Evolutionary conservation across 208 protist genomes (phyloP).

Genomic region (Entamoeba invadens): DNA sequence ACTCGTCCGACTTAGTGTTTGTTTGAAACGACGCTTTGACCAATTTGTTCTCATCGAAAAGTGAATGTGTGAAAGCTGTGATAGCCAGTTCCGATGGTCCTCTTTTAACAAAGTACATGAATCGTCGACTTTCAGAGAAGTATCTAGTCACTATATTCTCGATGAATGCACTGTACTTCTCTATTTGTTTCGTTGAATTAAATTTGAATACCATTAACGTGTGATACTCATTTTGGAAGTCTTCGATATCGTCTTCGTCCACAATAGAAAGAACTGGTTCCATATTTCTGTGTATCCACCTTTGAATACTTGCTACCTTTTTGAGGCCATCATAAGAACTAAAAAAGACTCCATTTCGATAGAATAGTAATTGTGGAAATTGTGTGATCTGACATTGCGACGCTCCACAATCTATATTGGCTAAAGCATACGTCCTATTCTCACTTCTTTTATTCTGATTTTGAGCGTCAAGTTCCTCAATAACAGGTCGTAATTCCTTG

Average conservation of each 20-base stretch:
- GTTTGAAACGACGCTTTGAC: background rate
- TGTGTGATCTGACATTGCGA: background rate
- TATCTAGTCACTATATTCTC: background rate
- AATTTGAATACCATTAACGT: background rate
- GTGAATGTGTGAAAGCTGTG: background rate
- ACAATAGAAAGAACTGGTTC: background rate
- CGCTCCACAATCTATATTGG: background rate
- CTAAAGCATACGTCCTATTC: background rate
- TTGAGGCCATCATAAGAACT: background rate
- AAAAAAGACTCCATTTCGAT: background rate
- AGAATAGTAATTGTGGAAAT: background rate
- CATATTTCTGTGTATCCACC: background rate
- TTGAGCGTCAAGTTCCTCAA: background rate
- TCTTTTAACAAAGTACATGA: background rate
- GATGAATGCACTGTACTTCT: background rate
- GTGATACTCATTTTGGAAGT: background rate
- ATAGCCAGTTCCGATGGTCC: background rate
- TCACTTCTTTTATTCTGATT: background rate
- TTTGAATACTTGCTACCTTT: background rate
- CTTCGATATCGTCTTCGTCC: background rate
- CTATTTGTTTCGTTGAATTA: background rate
- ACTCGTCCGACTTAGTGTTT: background rate
- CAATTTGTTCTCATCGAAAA: background rate
- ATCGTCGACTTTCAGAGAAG: background rate
- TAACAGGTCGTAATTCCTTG: background rate